Evolutionary conservation across 768 basidiomycete species (phyloP), one percentile per base, ranked within the genome.

Genomic region (Chalciporus chontae): DNA sequence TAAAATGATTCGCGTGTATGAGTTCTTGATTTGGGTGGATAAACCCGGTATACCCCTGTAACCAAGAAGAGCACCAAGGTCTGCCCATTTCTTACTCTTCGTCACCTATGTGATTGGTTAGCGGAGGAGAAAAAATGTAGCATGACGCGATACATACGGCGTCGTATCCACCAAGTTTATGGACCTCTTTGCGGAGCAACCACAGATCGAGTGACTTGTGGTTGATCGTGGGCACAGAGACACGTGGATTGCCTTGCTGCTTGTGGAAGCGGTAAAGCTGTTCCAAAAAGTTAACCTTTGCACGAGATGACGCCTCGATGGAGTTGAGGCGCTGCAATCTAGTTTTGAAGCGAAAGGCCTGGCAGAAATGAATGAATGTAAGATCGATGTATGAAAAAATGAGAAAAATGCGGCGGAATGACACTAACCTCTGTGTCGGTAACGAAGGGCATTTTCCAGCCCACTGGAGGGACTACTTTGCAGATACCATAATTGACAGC

Each of bases 231-330:
- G 96, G 96, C 29, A 97, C 87, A n/a, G 84, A 84, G 21, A 97
- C 85, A 56, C 89, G 84, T 52, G 84, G 77, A 66, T 93, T 92
- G 42, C 92, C 92, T 71, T 94, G 93, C 68, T 97, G 94, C 60
- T 90, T 87, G 71, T 98, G 96, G 69, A 88, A 99, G 59, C 91
- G 87, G 70, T 94, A 94, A 43, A 99, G 79, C 70, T 96, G 93
- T 68, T 98, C 95, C 57, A 97, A 72, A 71, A 96, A 98, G 74
- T 96, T 98, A 68, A 98, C 73, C 71, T 94, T 96, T 44, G 96
- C 95, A 59, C 96, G 77, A 52, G 94, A 94, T 31, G 94, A 90
- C 14, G 96, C 96, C 72, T 98, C 95, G 57, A 99, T 92, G 55
- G 91, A 94, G 69, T 97, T 97, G 62, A 99, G 77, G 54, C 90